Conservation (phyloP, 192 early-diverging fungal species). For the Linnemannia elongata region DNA sequence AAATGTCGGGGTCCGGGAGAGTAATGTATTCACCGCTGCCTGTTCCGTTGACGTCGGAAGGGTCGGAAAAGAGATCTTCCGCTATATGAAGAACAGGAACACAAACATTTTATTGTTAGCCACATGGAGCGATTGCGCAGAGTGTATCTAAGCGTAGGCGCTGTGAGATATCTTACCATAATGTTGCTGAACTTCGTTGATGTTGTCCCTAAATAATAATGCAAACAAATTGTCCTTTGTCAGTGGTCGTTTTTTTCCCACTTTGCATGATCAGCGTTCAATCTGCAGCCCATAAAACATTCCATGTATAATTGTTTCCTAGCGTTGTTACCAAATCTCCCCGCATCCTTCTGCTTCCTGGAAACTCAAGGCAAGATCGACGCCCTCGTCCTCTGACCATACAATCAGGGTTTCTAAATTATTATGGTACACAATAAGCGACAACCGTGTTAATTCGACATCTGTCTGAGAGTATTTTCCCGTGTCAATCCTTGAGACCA, state of each 20-base stretch:
- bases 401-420: slow-evolving; percentile 90
- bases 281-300: neutral
- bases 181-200: slow-evolving; percentile 50
- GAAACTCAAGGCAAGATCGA: slow-evolving; percentile 94
- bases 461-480: neutral
- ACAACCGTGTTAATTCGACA: neutral
- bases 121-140: neutral
- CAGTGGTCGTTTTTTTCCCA: neutral
- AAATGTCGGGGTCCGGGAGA: slow-evolving; percentile 78
- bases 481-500: neutral
- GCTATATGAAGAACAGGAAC: slow-evolving; percentile 4
- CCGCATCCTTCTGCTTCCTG: slow-evolving; percentile 90
- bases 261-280: neutral
- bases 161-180: slow-evolving; percentile 41
- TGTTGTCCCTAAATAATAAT: slow-evolving; percentile 39
- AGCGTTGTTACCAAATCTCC: slow-evolving; percentile 62
- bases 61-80: slow-evolving; percentile 51
- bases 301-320: neutral
- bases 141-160: neutral
- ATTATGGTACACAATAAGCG: neutral
- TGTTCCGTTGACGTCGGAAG: slow-evolving; percentile 42
- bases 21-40: slow-evolving; percentile 46
- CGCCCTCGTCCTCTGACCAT: slow-evolving; percentile 85
- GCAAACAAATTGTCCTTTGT: neutral
- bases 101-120: neutral